Percentiles rank a stretch among this genome's conserved stretches.
Evolutionary conservation across 495 filamentous ascomycete genomes (phyloP).

Genomic region (Hyphodiscus hymeniophilus): DNA sequence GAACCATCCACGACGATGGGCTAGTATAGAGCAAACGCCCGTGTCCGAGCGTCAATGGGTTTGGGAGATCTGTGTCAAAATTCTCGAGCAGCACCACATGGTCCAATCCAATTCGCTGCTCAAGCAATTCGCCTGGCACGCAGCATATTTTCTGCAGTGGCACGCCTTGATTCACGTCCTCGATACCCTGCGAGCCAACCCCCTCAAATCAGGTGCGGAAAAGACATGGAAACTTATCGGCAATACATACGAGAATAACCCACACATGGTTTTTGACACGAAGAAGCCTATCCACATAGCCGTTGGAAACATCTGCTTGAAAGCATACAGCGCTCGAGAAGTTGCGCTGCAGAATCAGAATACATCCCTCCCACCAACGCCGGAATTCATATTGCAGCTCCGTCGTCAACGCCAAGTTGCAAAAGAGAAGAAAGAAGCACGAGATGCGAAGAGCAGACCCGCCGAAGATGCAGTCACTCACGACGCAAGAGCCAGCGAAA

Average conservation of each 20-base stretch:
- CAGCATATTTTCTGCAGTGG: slow-evolving; percentile 69
- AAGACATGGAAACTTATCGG: slow-evolving; percentile 73
- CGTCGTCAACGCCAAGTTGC: slow-evolving; percentile 49
- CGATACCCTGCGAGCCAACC: slow-evolving; percentile 66
- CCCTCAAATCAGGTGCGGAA: slow-evolving; percentile 53
- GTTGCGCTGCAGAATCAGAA: slow-evolving; percentile 8
- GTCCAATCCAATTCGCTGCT: slow-evolving; percentile 52
- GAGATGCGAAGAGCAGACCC: slow-evolving; percentile 21
- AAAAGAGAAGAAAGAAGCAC: slow-evolving; percentile 48
- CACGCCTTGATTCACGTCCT: slow-evolving; percentile 69
- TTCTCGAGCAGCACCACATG: slow-evolving; percentile 59
- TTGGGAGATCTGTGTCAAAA: slow-evolving; percentile 62
- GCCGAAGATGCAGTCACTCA: not conserved
- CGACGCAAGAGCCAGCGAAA: not conserved
- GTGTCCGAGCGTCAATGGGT: slow-evolving; percentile 49
- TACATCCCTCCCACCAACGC: slow-evolving; percentile 36
- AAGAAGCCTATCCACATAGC: slow-evolving; percentile 26
- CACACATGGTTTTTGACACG: slow-evolving; percentile 22
- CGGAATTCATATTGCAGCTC: slow-evolving; percentile 33
- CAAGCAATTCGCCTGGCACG: slow-evolving; percentile 67
- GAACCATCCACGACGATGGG: slow-evolving; percentile 19
- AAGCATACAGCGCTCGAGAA: slow-evolving; percentile 25
- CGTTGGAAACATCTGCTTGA: slow-evolving; percentile 28
- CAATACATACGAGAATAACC: slow-evolving; percentile 32
- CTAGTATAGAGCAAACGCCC: slow-evolving; percentile 17